These are phyloP conservation scores for Oidiodendron maius DNA, from an alignment of 495 filamentous ascomycete species.

Conservation along the genomic window DNA sequence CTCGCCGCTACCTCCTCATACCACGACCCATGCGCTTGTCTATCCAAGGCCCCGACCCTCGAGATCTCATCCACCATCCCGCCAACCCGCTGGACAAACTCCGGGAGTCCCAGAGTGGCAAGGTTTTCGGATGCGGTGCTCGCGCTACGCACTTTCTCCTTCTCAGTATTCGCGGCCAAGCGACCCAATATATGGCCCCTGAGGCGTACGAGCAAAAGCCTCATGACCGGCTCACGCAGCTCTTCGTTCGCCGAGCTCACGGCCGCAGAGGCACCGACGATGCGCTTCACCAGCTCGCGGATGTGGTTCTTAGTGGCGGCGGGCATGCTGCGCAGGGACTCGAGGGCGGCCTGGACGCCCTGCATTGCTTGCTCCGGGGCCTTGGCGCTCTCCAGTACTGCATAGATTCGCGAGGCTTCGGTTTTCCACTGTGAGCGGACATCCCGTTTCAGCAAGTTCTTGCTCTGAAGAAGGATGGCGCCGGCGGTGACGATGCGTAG, in stretches of 20 bases:
- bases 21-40: constrained; percentile 68
- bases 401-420: constrained; percentile 71
- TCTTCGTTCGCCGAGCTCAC: constrained; percentile 19
- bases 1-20: constrained; percentile 65
- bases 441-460: constrained; percentile 92
- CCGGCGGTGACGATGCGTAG: constrained; percentile 72
- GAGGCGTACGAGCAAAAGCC: constrained; percentile 70
- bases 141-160: constrained; percentile 74
- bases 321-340: constrained; percentile 78
- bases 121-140: constrained; percentile 79
- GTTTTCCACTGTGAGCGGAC: constrained; percentile 83
- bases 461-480: constrained; percentile 83
- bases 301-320: constrained; percentile 53
- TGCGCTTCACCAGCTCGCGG: constrained; percentile 42
- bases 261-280: constrained; percentile 34
- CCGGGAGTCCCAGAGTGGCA: constrained; percentile 71
- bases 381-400: constrained; percentile 34
- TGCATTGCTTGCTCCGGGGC: constrained; percentile 44
- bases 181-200: constrained; percentile 70
- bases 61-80: constrained; percentile 74
- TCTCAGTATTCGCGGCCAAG: constrained; percentile 67
- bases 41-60: constrained; percentile 72
- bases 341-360: constrained; percentile 70
- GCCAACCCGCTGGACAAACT: constrained; percentile 83
- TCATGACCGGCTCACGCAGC: constrained; percentile 72